Evolutionary conservation across 1,284 basidiomycete genomes (phyloP).

Genomic region (Omphalotus olearius): DNA sequence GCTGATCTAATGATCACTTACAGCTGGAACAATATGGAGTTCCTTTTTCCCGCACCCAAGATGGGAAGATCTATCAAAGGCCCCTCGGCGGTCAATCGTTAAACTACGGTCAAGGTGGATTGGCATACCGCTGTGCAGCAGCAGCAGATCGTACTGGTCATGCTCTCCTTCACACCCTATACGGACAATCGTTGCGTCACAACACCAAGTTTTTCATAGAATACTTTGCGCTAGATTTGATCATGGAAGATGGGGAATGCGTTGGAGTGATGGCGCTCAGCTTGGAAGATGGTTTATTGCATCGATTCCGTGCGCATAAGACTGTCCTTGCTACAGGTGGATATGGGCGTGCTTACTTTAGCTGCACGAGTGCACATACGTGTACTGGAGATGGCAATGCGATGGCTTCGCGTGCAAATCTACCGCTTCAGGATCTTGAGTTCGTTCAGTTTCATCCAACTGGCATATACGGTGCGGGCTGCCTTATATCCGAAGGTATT

Average conservation of each 20-base stretch:
- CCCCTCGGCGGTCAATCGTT: conserved; percentile 99
- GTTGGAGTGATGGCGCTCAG: conserved; percentile 99
- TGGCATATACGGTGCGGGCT: conserved; percentile 99
- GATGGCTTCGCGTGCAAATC: conserved; percentile 95
- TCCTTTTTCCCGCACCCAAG: conserved; percentile 97
- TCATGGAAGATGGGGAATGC: conserved; percentile 99
- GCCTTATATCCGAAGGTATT: conserved; percentile 91
- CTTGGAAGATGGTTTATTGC: conserved; percentile 99
- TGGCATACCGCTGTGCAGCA: conserved; percentile 98
- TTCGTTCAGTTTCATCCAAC: conserved; percentile 99
- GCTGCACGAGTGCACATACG: conserved; percentile 97
- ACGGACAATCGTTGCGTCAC: conserved; percentile 98
- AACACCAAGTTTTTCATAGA: conserved; percentile 99
- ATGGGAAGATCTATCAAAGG: conserved; percentile 99
- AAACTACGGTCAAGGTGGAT: conserved; percentile 96
- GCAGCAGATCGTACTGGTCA: conserved; percentile 99
- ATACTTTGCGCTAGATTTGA: conserved; percentile 97
- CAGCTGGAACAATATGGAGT: conserved; percentile 99
- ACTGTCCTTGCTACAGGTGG: conserved; percentile 98
- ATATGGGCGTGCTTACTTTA: conserved; percentile 98
- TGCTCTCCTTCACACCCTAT: conserved; percentile 97
- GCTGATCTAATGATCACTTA: conserved; percentile 6
- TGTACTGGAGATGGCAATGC: conserved; percentile 99
- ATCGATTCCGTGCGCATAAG: conserved; percentile 98
- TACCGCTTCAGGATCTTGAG: conserved; percentile 96